A percentile compares a stretch with the other conserved stretches of the same genome.
These are phyloP conservation scores for Trematosphaeria pertusa DNA, from an alignment of 2,329 filamentous ascomycete species.

Conservation along the genomic window DNA sequence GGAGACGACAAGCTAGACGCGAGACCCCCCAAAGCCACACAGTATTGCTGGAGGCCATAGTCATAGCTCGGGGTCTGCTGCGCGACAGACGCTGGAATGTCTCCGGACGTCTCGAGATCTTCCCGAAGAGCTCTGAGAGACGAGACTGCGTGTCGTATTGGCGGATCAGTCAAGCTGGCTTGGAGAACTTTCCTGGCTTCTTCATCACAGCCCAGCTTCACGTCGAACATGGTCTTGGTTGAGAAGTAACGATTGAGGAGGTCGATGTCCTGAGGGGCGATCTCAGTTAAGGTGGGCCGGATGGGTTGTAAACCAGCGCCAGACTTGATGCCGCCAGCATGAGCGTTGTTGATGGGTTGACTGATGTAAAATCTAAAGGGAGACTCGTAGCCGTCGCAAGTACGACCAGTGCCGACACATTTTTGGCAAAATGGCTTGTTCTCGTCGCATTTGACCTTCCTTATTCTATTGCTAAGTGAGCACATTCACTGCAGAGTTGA, in stretches of 20 bases:
- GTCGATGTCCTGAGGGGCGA: conserved; percentile 20
- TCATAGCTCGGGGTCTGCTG: conserved; percentile 40
- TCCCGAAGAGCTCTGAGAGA: conserved; percentile 44
- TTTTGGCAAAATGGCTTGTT: conserved; percentile 26
- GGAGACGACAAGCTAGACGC: conserved; percentile 49
- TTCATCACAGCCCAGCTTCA: conserved; percentile 20
- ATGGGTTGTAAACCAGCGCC: conserved; percentile 7
- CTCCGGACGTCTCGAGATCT: conserved; percentile 47
- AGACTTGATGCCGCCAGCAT: conserved; percentile 13
- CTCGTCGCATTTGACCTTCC: conserved; percentile 30
- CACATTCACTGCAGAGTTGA: conserved; percentile 7
- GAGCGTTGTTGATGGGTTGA: conserved; percentile 12
- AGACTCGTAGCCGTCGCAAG: conserved; percentile 29
- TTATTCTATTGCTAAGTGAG: conserved; percentile 22
- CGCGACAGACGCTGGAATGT: conserved; percentile 26
- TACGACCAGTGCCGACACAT: conserved; percentile 25
- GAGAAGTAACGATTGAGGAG: conserved; percentile 27
- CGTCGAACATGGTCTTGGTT: conserved; percentile 22
- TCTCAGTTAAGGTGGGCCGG: conserved; percentile 8
- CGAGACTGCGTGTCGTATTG: conserved; percentile 46
- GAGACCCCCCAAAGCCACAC: conserved; percentile 50
- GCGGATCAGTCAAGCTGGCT: conserved; percentile 20
- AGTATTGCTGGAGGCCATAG: conserved; percentile 54
- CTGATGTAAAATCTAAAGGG: conserved; percentile 19
- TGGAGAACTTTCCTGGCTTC: conserved; percentile 23